A percentile compares a stretch with the other conserved stretches of the same genome.
Conservation (phyloP, 2,329 filamentous ascomycete genomes). For the Dissoconium aciculare region DNA sequence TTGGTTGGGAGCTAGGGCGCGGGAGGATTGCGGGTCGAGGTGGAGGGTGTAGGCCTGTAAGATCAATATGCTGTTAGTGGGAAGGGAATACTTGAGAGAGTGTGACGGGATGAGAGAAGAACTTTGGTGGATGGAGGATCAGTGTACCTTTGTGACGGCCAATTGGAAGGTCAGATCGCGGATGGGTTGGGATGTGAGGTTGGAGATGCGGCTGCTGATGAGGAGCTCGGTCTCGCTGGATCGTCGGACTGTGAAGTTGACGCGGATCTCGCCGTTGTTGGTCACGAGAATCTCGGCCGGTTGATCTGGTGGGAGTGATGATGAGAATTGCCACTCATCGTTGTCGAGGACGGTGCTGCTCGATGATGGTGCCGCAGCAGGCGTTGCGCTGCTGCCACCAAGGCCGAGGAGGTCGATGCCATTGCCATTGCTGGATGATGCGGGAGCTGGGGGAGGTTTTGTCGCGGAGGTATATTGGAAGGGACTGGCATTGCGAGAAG, state of each 20-base stretch:
- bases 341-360: too few species aligned
- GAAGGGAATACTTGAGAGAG: too few species aligned
- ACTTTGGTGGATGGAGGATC: too few species aligned
- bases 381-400: constrained; percentile 26
- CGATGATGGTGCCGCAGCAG: constrained; percentile 21
- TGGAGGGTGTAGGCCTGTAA: constrained; percentile 61
- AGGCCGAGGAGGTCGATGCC: constrained; percentile 18
- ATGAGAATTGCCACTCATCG: constrained; percentile 90
- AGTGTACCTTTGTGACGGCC: constrained; percentile 80
- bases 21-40: constrained; percentile 72
- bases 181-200: constrained; percentile 55
- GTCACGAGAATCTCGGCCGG: constrained; percentile 50
- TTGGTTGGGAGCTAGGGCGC: constrained; percentile 54
- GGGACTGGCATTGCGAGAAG: constrained; percentile 36
- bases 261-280: constrained; percentile 49
- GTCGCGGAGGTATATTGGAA: constrained; percentile 35
- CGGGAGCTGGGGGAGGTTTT: constrained; percentile 19
- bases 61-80: constrained; percentile 1
- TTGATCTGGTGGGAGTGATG: constrained; percentile 56
- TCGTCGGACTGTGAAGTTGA: constrained; percentile 58
- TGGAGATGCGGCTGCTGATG: constrained; percentile 70
- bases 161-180: constrained; percentile 77
- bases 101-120: too few species aligned
- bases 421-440: constrained; percentile 12
- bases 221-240: constrained; percentile 43